Conservation (phyloP, 192 early-diverging fungal species). For the Mortierella claussenii region DNA sequence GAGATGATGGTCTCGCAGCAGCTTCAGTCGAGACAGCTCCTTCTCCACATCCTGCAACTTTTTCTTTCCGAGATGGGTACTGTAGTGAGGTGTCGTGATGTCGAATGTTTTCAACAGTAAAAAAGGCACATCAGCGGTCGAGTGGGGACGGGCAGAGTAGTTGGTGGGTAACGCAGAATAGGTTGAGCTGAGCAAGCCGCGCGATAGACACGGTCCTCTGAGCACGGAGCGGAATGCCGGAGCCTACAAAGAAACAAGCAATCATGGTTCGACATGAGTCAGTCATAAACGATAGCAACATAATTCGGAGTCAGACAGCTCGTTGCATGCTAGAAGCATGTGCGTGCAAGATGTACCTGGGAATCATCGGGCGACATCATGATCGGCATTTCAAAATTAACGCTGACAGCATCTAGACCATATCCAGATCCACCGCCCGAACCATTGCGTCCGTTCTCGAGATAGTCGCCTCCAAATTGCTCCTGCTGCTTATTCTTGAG, state of each 20-base stretch:
- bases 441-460: constrained; percentile 13
- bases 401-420: constrained; percentile 35
- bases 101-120: constrained; percentile 56
- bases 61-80: constrained; percentile 62
- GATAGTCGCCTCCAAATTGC: constrained; percentile 39
- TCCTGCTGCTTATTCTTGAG: constrained; percentile 48
- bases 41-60: constrained; percentile 67
- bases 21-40: constrained; percentile 67
- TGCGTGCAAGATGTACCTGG: no score
- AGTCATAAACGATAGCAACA: no score
- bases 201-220: constrained; percentile 35
- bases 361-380: constrained; percentile 52
- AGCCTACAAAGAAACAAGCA: no score
- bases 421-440: constrained; percentile 42
- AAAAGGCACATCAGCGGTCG: constrained; percentile 36
- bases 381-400: constrained; percentile 53
- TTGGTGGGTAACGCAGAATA: constrained; percentile 52
- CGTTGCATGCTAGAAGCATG: no score
- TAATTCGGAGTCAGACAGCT: no score
- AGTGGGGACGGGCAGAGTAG: constrained; percentile 47
- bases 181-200: constrained; percentile 50
- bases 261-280: no score
- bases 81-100: constrained; percentile 57
- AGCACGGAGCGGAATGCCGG: constrained; percentile 46
- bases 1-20: constrained; percentile 69